A percentile compares a stretch with the other conserved stretches of the same genome.
Evolutionary conservation across 495 filamentous ascomycete species (phyloP).

Genomic region (Tricharina praecox): DNA sequence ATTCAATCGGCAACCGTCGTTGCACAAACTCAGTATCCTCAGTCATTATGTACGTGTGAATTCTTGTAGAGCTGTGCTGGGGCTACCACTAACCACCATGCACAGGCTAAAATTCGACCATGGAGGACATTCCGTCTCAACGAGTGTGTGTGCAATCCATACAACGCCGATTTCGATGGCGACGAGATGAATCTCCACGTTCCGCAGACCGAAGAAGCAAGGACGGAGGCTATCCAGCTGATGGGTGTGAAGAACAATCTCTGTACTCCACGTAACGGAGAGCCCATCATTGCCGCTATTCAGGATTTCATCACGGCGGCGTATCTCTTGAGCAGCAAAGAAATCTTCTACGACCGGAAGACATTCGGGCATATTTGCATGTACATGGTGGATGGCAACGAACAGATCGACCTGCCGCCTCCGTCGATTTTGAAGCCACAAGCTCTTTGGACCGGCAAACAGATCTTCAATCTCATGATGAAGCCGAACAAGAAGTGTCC

Average conservation of each 20-base stretch:
- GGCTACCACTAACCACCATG: constrained; percentile 7
- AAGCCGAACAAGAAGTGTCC: constrained; percentile 63
- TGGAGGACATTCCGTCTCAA: constrained; percentile 95
- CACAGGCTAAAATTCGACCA: constrained; percentile 55
- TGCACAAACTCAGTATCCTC: constrained; percentile 96
- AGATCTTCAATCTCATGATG: constrained; percentile 92
- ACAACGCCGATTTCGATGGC: constrained; percentile 98
- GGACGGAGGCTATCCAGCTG: constrained; percentile 82
- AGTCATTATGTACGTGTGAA: constrained; percentile 53
- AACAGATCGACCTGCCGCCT: constrained; percentile 66
- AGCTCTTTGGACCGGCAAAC: constrained; percentile 91
- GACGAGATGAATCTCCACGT: constrained; percentile 99
- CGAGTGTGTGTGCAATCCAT: constrained; percentile 94
- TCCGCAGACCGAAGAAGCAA: constrained; percentile 91
- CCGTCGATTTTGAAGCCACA: constrained; percentile 74
- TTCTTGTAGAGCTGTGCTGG: background rate
- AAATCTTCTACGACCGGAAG: constrained; percentile 74
- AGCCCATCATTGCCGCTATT: constrained; percentile 93
- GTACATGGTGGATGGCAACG: constrained; percentile 77
- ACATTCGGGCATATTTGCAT: constrained; percentile 76
- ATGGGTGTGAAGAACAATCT: constrained; percentile 98
- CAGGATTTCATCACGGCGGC: constrained; percentile 97
- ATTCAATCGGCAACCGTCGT: constrained; percentile 93
- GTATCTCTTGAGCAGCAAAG: constrained; percentile 80
- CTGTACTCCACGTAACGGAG: constrained; percentile 88